Percentiles rank a stretch among this genome's conserved stretches.
Conservation (phyloP, 2,329 filamentous ascomycete genomes). For the Ophiostoma angusticollis region DNA sequence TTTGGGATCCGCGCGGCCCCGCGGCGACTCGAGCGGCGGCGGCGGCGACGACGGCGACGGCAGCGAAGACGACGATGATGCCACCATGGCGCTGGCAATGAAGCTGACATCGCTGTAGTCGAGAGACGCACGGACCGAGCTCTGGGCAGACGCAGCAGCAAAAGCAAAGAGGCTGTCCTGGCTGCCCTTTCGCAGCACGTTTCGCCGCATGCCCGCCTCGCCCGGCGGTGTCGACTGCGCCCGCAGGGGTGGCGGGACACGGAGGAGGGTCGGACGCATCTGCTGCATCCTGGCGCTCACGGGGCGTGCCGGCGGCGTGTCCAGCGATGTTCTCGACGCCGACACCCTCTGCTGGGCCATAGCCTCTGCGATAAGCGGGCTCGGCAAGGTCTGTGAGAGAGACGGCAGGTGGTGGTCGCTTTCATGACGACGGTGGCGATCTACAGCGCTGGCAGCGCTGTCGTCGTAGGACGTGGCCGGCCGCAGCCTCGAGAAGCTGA, state of each 20-base stretch:
- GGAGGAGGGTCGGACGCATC: constrained; percentile 22
- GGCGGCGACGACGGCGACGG: constrained; percentile 1
- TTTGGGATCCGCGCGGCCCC: constrained; percentile 5
- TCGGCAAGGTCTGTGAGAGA: constrained; percentile 16
- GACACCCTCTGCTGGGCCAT: constrained; percentile 15
- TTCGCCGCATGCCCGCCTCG: constrained; percentile 6
- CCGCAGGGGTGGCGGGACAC: constrained; percentile 24
- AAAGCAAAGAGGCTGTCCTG: constrained; percentile 20
- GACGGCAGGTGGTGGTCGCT: no score
- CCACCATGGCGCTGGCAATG: neutral
- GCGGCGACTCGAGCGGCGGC: neutral
- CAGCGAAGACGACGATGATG: neutral
- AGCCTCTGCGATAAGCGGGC: constrained; percentile 18
- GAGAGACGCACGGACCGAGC: neutral
- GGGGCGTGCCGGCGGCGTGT: constrained; percentile 27
- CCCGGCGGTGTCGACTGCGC: constrained; percentile 23
- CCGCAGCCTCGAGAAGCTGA: constrained; percentile 1
- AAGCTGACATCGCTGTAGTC: neutral
- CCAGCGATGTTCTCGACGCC: constrained; percentile 3
- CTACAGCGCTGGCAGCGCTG: neutral
- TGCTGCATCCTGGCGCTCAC: constrained; percentile 28
- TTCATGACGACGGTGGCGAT: no score
- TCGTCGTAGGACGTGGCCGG: neutral
- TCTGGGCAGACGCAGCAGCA: constrained; percentile 3
- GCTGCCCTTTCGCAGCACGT: constrained; percentile 20